Conservation (phyloP, 345 rosid genomes). For the Salix suchowensis region DNA sequence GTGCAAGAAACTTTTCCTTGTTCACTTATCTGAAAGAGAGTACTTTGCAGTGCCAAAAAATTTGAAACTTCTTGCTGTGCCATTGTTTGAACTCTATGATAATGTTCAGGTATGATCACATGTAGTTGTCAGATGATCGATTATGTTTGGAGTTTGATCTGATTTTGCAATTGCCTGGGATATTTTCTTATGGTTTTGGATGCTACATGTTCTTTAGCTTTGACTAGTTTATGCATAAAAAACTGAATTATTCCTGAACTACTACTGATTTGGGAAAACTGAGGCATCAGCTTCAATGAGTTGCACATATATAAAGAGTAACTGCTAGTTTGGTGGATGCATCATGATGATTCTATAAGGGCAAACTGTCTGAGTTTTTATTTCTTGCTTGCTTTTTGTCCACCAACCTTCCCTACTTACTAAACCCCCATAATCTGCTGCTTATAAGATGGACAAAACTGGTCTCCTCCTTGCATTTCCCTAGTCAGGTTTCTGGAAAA, state of each 20-base stretch:
- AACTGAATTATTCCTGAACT: neutral
- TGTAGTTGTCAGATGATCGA: neutral
- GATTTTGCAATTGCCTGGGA: neutral
- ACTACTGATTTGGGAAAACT: neutral
- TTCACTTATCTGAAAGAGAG: slow-evolving; percentile 93
- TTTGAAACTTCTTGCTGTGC: slow-evolving; percentile 93
- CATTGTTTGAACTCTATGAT: slow-evolving; percentile 93
- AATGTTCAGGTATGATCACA: slow-evolving; percentile 64
- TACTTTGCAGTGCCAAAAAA: slow-evolving; percentile 97
- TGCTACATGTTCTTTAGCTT: neutral
- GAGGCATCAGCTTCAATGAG: neutral
- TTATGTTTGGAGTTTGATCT: neutral
- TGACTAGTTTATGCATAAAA: neutral
- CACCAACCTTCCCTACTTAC: neutral
- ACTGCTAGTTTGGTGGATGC: neutral
- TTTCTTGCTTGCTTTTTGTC: neutral
- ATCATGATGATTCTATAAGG: neutral
- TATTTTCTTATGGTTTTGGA: neutral
- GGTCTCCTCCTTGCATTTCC: neutral
- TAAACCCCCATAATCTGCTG: neutral
- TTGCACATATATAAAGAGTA: neutral
- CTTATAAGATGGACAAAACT: neutral
- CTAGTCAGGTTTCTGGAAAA: neutral
- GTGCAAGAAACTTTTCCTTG: slow-evolving; percentile 90
- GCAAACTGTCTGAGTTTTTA: neutral